Evolutionary conservation across 2,329 filamentous ascomycete species (phyloP).

Genomic region (Macrophomina phaseolina): DNA sequence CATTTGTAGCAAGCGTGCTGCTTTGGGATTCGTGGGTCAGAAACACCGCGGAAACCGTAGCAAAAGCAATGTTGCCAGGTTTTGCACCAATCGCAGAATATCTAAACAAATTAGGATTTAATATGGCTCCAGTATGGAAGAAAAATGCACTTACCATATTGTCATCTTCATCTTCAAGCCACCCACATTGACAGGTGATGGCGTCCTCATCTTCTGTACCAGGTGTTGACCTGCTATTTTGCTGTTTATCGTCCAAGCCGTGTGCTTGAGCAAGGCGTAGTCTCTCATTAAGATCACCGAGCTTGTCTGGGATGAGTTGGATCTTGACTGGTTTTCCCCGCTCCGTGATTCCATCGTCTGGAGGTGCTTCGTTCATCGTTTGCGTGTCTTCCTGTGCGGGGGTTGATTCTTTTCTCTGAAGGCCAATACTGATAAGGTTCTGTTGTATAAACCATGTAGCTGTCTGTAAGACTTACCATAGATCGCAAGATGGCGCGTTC

Average conservation of each 20-base stretch:
- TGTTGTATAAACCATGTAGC: too few relatives aligned
- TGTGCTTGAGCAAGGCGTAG: background rate
- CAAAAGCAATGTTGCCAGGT: slow-evolving; percentile 55
- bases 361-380: background rate
- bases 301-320: slow-evolving; percentile 29
- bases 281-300: slow-evolving; percentile 30
- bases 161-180: slow-evolving; percentile 42
- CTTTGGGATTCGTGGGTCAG: background rate
- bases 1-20: slow-evolving; percentile 55
- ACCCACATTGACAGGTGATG: slow-evolving; percentile 49
- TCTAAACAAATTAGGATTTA: slow-evolving; percentile 36
- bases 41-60: slow-evolving; percentile 48
- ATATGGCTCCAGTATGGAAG: background rate
- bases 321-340: background rate
- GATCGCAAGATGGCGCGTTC: background rate
- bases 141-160: slow-evolving; percentile 47
- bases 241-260: background rate
- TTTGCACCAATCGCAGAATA: slow-evolving; percentile 52
- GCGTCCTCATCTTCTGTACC: slow-evolving; percentile 21
- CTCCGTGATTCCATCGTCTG: background rate
- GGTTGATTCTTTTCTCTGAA: background rate
- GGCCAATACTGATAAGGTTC: too few relatives aligned
- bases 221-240: background rate
- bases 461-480: background rate
- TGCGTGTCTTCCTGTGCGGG: background rate